Conservation (phyloP, 208 protist genomes). For the Wallacemonas sp. region DNA sequence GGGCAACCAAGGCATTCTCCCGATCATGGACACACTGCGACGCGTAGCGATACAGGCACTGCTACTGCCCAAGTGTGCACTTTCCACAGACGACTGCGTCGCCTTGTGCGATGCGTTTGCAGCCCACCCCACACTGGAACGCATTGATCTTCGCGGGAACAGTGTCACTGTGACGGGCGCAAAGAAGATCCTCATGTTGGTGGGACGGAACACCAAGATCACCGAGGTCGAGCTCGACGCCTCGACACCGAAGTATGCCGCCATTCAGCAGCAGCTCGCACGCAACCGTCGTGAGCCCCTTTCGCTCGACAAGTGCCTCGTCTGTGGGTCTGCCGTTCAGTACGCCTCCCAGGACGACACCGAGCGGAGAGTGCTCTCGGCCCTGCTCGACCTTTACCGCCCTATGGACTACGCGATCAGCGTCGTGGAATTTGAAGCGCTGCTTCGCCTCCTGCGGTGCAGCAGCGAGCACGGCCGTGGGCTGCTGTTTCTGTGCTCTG, state of each 20-base stretch:
- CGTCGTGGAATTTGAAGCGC: constrained; percentile 32
- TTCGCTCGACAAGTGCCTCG: constrained; percentile 39
- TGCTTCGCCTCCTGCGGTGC: constrained; percentile 49
- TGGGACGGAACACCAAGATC: constrained; percentile 49
- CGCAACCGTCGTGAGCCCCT: constrained; percentile 38
- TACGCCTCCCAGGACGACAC: background rate
- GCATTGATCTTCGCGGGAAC: constrained; percentile 77
- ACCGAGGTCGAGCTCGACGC: constrained; percentile 61
- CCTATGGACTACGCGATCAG: constrained; percentile 14
- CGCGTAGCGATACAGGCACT: constrained; percentile 47
- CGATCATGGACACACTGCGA: constrained; percentile 67
- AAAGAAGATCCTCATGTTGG: constrained; percentile 57
- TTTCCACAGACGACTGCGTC: constrained; percentile 49
- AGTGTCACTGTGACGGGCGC: constrained; percentile 37
- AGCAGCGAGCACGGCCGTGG: constrained; percentile 53
- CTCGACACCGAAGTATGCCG: constrained; percentile 55
- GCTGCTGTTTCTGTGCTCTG: constrained; percentile 62
- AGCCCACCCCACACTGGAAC: constrained; percentile 56
- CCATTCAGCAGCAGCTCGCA: constrained; percentile 67
- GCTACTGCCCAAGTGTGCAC: constrained; percentile 40
- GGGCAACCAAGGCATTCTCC: constrained; percentile 63
- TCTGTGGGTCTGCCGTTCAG: constrained; percentile 31
- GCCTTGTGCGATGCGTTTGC: constrained; percentile 47
- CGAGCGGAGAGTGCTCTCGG: constrained; percentile 17
- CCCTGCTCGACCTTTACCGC: constrained; percentile 23